Base-by-base conservation (phyloP, 2,329 filamentous ascomycete species). In the Xylaria sp. region DNA sequence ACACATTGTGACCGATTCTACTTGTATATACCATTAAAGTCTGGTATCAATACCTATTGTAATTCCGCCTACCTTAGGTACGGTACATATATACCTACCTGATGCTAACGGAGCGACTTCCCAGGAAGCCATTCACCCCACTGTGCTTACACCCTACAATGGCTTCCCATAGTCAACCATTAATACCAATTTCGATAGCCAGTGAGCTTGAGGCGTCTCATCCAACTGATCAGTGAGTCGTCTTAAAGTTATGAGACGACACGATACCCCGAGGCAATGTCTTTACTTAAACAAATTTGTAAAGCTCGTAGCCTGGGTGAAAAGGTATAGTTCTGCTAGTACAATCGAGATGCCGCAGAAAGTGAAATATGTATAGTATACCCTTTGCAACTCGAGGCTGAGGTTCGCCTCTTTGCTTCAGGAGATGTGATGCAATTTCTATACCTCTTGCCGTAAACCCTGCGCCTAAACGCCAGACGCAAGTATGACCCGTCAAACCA, bases 401-500 rank as follows among this genome's bases (percentile, higher is more conserved):
- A 11, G 6, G 23, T n/a, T 40, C 23, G 20, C 17, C 49, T 58
- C 38, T 20, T 23, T 11, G 51, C 59, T 28, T 40, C 4, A 10
- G 53, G 28, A 13, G 36, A 38, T 48, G 38, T 71, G 62, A 62
- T 67, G 51, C 56, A 63, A 67, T 56, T 70, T 68, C 67, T 68
- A 64, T 51, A 40, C 68, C 63, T 46, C 26, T 56, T 40, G 23
- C 63, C 65, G 46, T 46, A 28, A 46, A 59, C 48, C 56, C 44
- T 17, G 57, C 56, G 70, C 74, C 73, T 71, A 58, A 76, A 76
- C 74, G 74, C 74, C 74, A 70, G 68, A 75, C 72, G 69, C 71
- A 69, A 69, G 59, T 63, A 72, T 72, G 70, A 63, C 64, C 70
- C 44, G 48, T 15, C 57, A 60, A 66, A 49, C 28, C 59, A 65